A percentile compares a stretch with the other conserved stretches of the same genome.
Evolutionary conservation across 2,329 filamentous ascomycete species (phyloP).

Genomic region (Sarocladium kiliense): DNA sequence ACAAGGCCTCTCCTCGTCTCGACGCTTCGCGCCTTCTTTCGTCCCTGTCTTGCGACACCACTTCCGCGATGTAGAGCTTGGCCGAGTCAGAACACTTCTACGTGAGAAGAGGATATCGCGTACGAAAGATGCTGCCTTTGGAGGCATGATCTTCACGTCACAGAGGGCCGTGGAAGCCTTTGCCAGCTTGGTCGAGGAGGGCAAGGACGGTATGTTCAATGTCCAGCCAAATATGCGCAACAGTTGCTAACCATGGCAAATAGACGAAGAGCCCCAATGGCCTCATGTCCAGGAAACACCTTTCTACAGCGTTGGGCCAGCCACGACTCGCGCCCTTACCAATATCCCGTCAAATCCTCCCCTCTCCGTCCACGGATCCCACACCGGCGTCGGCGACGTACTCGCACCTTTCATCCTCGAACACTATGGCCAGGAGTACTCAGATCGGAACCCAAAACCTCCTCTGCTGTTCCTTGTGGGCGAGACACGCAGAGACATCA

Average conservation of each 20-base stretch:
- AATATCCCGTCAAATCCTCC: conserved; percentile 44
- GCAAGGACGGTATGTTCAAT: conserved; percentile 24
- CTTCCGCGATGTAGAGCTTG: conserved; percentile 56
- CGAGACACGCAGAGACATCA: conserved; percentile 83
- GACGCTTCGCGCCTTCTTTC: conserved; percentile 59
- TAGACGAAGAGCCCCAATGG: conserved; percentile 29
- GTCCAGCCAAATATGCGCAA: no score
- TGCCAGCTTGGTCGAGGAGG: conserved; percentile 52
- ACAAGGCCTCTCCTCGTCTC: conserved; percentile 13
- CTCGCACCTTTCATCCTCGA: conserved; percentile 73
- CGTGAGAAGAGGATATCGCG: conserved; percentile 33
- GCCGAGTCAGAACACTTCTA: conserved; percentile 47
- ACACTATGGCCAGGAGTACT: conserved; percentile 61
- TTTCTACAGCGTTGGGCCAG: conserved; percentile 76
- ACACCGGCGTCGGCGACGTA: conserved; percentile 79
- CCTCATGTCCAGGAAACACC: conserved; percentile 52
- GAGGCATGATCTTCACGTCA: conserved; percentile 79
- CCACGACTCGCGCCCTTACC: conserved; percentile 69
- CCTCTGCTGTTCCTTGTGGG: conserved; percentile 83
- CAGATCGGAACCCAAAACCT: conserved; percentile 40
- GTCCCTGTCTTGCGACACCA: conserved; percentile 72
- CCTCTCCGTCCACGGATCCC: conserved; percentile 66
- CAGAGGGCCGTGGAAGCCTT: conserved; percentile 81
- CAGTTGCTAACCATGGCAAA: not conserved
- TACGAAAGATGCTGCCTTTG: conserved; percentile 45